Percentiles rank a stretch among this genome's conserved stretches.
Conservation (phyloP, 192 early-diverging fungal species). For the Rhizophlyctis rosea region DNA sequence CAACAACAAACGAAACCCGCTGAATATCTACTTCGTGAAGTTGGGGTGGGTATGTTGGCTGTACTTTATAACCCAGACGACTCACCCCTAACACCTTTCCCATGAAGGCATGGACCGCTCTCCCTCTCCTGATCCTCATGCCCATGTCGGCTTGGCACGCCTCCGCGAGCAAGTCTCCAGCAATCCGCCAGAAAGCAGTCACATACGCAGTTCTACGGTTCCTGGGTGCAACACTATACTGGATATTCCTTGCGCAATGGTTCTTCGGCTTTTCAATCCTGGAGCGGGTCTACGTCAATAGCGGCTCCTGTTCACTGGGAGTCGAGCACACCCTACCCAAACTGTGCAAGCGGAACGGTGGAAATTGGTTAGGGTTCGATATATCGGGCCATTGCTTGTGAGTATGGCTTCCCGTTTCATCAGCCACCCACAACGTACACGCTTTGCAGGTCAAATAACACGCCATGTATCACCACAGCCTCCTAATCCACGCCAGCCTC, state of each 20-base stretch:
- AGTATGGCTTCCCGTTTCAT: constrained; percentile 40
- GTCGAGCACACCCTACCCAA: constrained; percentile 21
- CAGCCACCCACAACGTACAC: too few species aligned
- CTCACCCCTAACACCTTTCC: background rate
- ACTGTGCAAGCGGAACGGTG: constrained; percentile 53
- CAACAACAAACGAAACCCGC: constrained; percentile 67
- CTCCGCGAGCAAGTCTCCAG: constrained; percentile 9
- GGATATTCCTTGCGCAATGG: constrained; percentile 83
- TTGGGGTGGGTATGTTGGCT: constrained; percentile 64
- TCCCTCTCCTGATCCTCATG: constrained; percentile 54
- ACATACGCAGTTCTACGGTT: constrained; percentile 43
- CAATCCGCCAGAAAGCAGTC: constrained; percentile 6
- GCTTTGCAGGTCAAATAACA: too few species aligned
- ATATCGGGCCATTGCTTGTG: constrained; percentile 84
- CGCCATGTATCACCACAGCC: constrained; percentile 19
- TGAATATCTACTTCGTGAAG: constrained; percentile 81
- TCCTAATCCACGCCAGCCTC: constrained; percentile 32
- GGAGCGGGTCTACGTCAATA: constrained; percentile 70
- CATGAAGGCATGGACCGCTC: constrained; percentile 65
- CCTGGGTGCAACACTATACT: constrained; percentile 69
- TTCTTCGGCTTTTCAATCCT: constrained; percentile 77
- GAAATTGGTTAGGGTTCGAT: constrained; percentile 80
- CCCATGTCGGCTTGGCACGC: background rate
- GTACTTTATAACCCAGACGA: background rate
- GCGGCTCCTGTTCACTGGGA: constrained; percentile 54